These are phyloP conservation scores for Pythium coloratum DNA, from an alignment of 352 stramenopile genomes.

Conservation along the genomic window DNA sequence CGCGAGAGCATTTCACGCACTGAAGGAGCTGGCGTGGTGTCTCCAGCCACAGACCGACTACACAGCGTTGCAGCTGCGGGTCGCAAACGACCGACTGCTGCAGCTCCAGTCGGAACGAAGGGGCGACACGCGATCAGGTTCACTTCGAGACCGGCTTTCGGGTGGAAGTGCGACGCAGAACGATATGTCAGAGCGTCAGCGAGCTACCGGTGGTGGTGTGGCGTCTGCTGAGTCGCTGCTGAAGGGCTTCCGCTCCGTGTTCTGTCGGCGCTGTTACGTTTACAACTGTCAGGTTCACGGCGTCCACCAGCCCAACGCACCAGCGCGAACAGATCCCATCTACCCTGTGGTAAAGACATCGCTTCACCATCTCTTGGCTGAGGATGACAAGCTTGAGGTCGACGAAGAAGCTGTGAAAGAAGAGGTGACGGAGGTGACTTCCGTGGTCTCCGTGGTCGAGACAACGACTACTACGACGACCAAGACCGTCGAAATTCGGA, in stretches of 20 bases:
- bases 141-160: neutral
- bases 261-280: slow-evolving; percentile 71
- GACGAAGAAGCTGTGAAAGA: slow-evolving; percentile 7
- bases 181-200: neutral
- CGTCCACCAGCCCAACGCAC: slow-evolving; percentile 44
- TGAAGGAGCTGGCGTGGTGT: slow-evolving; percentile 47
- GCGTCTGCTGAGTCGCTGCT: slow-evolving; percentile 25
- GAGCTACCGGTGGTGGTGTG: neutral
- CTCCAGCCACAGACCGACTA: slow-evolving; percentile 67
- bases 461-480: neutral
- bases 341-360: slow-evolving; percentile 56
- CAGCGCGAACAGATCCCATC: slow-evolving; percentile 49
- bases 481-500: slow-evolving; percentile 40
- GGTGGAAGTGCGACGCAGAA: slow-evolving; percentile 2
- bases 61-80: slow-evolving; percentile 36
- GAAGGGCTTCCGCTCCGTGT: slow-evolving; percentile 50
- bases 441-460: neutral
- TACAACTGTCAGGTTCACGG: slow-evolving; percentile 82
- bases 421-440: neutral
- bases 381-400: neutral
- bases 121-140: neutral
- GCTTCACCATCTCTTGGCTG: slow-evolving; percentile 19
- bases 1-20: slow-evolving; percentile 43
- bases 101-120: neutral
- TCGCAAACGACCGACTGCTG: slow-evolving; percentile 1